Evolutionary conservation across 768 basidiomycete genomes (phyloP).

Genomic region (Termitomyces sp.): DNA sequence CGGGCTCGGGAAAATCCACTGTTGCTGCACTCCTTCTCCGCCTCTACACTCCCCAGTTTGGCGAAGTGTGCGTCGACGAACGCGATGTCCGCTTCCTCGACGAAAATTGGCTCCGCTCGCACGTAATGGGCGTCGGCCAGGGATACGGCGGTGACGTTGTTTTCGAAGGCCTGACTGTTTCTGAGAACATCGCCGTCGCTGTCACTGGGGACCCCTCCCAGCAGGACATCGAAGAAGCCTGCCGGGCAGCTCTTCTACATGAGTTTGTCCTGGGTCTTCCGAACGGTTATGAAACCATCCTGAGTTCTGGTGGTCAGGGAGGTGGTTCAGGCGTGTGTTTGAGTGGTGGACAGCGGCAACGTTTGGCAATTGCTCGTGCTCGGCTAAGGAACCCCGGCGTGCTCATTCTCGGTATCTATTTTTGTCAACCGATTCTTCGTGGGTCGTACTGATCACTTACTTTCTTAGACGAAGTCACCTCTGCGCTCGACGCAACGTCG

Average conservation of each 20-base stretch:
- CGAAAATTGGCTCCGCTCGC: constrained; percentile 53
- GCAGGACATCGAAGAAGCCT: constrained; percentile 74
- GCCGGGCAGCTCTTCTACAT: constrained; percentile 79
- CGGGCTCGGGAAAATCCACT: constrained; percentile 92
- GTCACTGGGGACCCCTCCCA: constrained; percentile 49
- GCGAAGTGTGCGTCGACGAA: constrained; percentile 75
- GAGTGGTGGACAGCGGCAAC: constrained; percentile 90
- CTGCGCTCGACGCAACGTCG: constrained; percentile 81
- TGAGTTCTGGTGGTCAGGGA: constrained; percentile 52
- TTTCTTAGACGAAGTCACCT: constrained; percentile 68
- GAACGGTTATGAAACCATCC: constrained; percentile 78
- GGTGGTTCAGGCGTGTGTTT: constrained; percentile 45
- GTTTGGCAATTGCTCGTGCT: constrained; percentile 85
- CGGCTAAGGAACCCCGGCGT: constrained; percentile 81
- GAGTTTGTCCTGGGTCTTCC: constrained; percentile 84
- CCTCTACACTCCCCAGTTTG: constrained; percentile 64
- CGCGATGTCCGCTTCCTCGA: constrained; percentile 76
- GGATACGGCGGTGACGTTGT: constrained; percentile 54
- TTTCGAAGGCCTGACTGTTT: constrained; percentile 72
- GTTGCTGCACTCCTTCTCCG: constrained; percentile 77
- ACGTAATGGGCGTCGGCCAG: constrained; percentile 77
- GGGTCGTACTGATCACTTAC: background rate
- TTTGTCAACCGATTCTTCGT: background rate
- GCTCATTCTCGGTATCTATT: constrained; percentile 77
- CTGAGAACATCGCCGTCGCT: constrained; percentile 84